Base-by-base conservation (phyloP, 345 rosid species). In the Trapa incisa region DNA sequence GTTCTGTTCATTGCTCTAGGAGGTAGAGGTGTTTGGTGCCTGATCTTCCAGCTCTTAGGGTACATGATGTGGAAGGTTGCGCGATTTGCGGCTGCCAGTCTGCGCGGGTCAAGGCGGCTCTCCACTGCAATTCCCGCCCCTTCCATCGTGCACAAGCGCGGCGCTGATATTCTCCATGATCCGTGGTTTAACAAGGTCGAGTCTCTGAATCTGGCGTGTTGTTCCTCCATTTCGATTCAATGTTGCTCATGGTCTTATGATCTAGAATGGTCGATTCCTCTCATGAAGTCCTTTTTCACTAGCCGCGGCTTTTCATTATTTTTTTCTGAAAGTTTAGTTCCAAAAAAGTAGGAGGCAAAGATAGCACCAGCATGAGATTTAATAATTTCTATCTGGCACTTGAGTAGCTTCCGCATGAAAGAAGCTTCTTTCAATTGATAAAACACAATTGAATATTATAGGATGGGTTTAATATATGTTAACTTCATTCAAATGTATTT, bases 131-230 rank as follows among this genome's bases (percentile, higher is more conserved):
- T 94, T 66, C 96, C 99, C 66, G 95, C 87, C 56, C 96, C 99
- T 36, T 91, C 86, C 76, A 94, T 94, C 39, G 86, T 91, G 36
- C 97, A 91, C 79, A 94, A 94, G 76, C 97, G 99, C 66, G 99
- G 99, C 37, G 82, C 96, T 4, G 99, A 94, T 80, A 89, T 94
- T 70, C 97, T 94, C 72, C 97, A 94, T 71, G 99, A 94, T 91
- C 99, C 99, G 17, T 94, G 97, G 99, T 91, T 85, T 79, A 94
- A 94, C 52, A 94, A 94, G 97, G 63, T 7, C 16, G 61, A 16
- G 8, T 57, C 7, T 52, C 32, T 41, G 48, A 45, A 45, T 45
- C 48, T 45, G 0, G 48, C 48, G 13, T 13, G 12, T 7, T 45
- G 48, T 45, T 58, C 38, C 10, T 32, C 10, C 33, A 58, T 33